Conservation (phyloP, 805 yeast genomes). For the Danielia oregonensis region DNA sequence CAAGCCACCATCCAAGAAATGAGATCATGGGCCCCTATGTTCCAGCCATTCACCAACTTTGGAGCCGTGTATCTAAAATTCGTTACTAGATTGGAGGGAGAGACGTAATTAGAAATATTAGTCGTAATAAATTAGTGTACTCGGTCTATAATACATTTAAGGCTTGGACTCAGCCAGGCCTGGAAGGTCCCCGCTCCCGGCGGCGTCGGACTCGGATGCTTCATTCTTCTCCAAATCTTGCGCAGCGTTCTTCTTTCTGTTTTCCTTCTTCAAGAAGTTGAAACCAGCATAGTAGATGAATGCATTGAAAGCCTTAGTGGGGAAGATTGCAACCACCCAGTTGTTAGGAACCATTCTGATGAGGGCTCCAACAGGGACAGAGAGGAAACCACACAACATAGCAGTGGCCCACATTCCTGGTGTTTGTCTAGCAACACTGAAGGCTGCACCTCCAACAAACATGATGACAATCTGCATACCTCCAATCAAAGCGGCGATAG, state of each 20-base stretch:
- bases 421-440: conserved; percentile 75
- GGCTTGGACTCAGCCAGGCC: neutral
- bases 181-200: too few relatives aligned
- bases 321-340: conserved; percentile 65
- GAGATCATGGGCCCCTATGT: conserved; percentile 47
- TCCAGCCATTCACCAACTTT: conserved; percentile 50
- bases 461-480: conserved; percentile 85
- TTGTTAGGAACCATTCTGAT: conserved; percentile 81
- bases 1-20: conserved; percentile 45
- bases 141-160: neutral
- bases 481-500: conserved; percentile 69
- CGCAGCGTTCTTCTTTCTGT: conserved; percentile 13
- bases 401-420: conserved; percentile 91
- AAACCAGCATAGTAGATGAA: conserved; percentile 37
- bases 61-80: conserved; percentile 48
- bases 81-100: conserved; percentile 35
- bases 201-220: neutral
- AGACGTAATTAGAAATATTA: too few relatives aligned
- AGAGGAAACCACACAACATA: conserved; percentile 69
- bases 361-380: conserved; percentile 75
- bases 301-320: conserved; percentile 47
- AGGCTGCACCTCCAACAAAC: conserved; percentile 97
- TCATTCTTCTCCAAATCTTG: conserved; percentile 17
- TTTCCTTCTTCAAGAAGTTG: conserved; percentile 29
- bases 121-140: too few relatives aligned